A percentile compares a stretch with the other conserved stretches of the same genome.
phyloP scores from a whole-genome alignment of 2,329 filamentous ascomycete species.

The Nemania sp. region DNA sequence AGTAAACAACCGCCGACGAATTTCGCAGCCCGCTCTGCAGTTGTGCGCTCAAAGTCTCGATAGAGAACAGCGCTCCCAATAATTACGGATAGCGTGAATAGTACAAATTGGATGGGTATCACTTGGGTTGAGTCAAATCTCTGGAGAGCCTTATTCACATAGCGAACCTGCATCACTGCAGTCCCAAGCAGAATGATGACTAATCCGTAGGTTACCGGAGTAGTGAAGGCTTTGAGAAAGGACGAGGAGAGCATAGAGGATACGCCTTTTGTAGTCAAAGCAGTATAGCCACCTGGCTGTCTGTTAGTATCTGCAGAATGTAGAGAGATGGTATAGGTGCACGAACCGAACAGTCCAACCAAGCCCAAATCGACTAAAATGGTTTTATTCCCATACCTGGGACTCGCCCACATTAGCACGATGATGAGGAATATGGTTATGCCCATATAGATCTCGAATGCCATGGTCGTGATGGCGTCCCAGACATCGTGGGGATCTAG shows the following conservation, averaged over 20 bases:
- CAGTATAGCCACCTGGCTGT: constrained; percentile 83
- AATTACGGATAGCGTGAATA: constrained; percentile 95
- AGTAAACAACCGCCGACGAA: constrained; percentile 89
- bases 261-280: constrained; percentile 92
- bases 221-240: constrained; percentile 85
- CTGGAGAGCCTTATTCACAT: constrained; percentile 85
- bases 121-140: constrained; percentile 97
- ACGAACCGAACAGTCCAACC: constrained; percentile 83
- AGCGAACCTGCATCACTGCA: constrained; percentile 95
- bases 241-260: constrained; percentile 93
- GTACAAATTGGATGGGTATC: constrained; percentile 95
- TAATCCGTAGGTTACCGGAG: constrained; percentile 89
- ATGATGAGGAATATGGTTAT: constrained; percentile 76
- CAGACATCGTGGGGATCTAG: constrained; percentile 89
- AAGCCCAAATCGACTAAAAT: constrained; percentile 92
- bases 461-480: constrained; percentile 82
- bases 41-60: constrained; percentile 88
- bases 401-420: constrained; percentile 79
- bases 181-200: constrained; percentile 78
- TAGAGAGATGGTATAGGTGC: neutral
- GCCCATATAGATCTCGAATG: constrained; percentile 88
- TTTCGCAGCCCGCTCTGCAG: constrained; percentile 72
- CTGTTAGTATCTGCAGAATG: constrained; percentile 10
- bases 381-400: constrained; percentile 79
- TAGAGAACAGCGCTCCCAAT: constrained; percentile 92